Evolutionary conservation across 176 grass and related monocot species (phyloP), one percentile per base, ranked within the genome.

Genomic region (Saccharum spontaneum): DNA sequence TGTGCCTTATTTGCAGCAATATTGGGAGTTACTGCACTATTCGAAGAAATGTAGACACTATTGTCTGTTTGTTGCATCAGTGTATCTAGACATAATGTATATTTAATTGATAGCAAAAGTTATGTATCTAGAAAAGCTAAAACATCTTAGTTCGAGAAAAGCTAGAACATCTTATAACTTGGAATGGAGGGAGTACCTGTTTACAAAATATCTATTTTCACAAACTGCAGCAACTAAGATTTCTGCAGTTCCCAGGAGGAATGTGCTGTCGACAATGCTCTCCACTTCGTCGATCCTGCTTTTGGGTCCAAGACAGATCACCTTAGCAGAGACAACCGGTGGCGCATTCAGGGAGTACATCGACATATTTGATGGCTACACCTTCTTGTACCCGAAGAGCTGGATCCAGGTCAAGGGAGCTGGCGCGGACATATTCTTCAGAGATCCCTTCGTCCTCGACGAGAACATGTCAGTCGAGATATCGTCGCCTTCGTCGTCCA

Each of bases 231-330:
- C 67, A 45, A 67, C 84, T 86, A 84, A 95, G 38, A 55, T 81
- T 87, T 89, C 86, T 92, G 78, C 90, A 96, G 97, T 96, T 96
- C 45, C 38, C 91, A 96, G 97, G 90, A 94, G 97, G 86, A 89
- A 83, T 81, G 76, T 88, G 40, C 71, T 99, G 61, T 86, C 90
- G 40, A 79, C 87, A 59, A 34, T 87, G 71, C 69, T 98, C 62
- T 94, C 97, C 36, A 93, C 88, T 54, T 79, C 87, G 28, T 61
- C 88, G 38, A 66, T 90, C 69, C 71, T 90, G 2, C 87, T 89
- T 9, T 54, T 86, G 31, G 28, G 84, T 15, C 44, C 61, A 3
- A 73, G 45, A 44, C 79, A 88, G 38, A 75, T 85, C 64, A 24
- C 85, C 39, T 75, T 88, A 66, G 89, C 89, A 20, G 79, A 88